Evolutionary conservation across 768 basidiomycete species (phyloP).

Genomic region (Amanita pseudoporphyria): DNA sequence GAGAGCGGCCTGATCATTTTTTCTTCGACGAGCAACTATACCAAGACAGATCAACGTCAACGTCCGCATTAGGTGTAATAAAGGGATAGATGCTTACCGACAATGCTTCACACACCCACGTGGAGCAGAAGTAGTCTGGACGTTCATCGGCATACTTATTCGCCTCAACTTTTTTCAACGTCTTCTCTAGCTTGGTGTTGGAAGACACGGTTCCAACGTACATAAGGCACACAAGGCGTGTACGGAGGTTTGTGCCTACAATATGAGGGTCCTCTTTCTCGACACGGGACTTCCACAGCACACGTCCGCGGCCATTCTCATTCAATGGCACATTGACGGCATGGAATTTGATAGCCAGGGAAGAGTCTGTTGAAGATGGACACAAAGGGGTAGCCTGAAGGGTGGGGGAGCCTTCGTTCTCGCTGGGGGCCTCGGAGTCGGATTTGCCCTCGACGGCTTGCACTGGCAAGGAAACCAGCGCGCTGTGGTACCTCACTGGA

Average conservation of each 20-base stretch:
- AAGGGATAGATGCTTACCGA: not conserved
- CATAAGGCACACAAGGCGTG: conserved; percentile 3
- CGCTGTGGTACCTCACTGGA: conserved; percentile 7
- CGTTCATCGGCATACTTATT: conserved; percentile 6
- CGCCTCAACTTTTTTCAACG: not conserved
- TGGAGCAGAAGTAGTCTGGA: not conserved
- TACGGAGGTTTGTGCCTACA: not conserved
- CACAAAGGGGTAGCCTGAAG: not conserved
- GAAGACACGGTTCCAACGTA: not conserved
- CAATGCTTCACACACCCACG: conserved; percentile 1
- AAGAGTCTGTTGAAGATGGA: not conserved
- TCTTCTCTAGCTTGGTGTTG: not conserved
- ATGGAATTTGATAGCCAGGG: conserved; percentile 1
- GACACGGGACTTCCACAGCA: conserved; percentile 1
- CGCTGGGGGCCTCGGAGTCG: not conserved
- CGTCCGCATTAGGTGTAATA: not conserved
- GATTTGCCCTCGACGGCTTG: not conserved
- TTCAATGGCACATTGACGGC: conserved; percentile 6
- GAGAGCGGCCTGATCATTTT: conserved; percentile 1
- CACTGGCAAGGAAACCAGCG: not conserved
- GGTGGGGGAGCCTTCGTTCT: not conserved
- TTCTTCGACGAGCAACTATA: conserved; percentile 5
- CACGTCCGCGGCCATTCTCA: conserved; percentile 5
- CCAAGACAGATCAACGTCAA: not conserved
- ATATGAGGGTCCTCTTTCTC: not conserved